Conservation (phyloP, 768 basidiomycete species). For the Xerocomellus dryophilus region DNA sequence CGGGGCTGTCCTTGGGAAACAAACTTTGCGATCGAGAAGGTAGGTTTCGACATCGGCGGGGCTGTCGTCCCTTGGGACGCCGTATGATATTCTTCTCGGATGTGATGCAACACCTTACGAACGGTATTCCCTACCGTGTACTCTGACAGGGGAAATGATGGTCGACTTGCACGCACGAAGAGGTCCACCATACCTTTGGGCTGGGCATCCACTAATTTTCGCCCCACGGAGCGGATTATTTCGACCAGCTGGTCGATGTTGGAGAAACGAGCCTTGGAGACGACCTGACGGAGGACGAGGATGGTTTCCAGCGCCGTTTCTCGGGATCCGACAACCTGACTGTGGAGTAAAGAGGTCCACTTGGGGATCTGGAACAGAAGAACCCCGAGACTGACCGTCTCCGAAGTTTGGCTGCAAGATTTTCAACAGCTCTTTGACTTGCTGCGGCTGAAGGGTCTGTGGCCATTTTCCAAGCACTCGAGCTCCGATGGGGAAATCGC, state of each 20-base stretch:
- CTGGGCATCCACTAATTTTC: slow-evolving; percentile 82
- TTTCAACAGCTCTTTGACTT: slow-evolving; percentile 62
- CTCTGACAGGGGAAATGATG: slow-evolving; percentile 48
- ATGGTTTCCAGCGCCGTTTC: slow-evolving; percentile 88
- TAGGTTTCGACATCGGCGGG: slow-evolving; percentile 36
- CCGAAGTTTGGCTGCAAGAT: slow-evolving; percentile 63
- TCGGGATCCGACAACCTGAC: slow-evolving; percentile 89
- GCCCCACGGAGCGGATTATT: slow-evolving; percentile 76
- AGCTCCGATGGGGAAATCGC: not conserved
- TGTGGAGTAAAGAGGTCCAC: slow-evolving; percentile 31
- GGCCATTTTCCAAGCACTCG: slow-evolving; percentile 36
- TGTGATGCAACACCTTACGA: slow-evolving; percentile 87
- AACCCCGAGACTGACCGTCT: slow-evolving; percentile 54
- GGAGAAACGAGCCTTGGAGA: slow-evolving; percentile 80
- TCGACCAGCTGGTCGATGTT: slow-evolving; percentile 83
- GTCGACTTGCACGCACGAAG: slow-evolving; percentile 6
- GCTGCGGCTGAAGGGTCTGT: slow-evolving; percentile 38
- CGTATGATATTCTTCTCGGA: slow-evolving; percentile 92
- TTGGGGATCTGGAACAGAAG: slow-evolving; percentile 35
- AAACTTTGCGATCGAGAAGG: slow-evolving; percentile 78
- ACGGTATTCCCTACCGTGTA: slow-evolving; percentile 94
- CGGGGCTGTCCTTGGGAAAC: slow-evolving; percentile 75
- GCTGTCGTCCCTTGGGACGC: slow-evolving; percentile 53
- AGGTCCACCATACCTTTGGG: slow-evolving; percentile 71
- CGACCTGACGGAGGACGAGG: slow-evolving; percentile 82